These are phyloP conservation scores for Maudiozyma saulgeensis DNA, from an alignment of 805 yeast genomes.

Conservation along the genomic window DNA sequence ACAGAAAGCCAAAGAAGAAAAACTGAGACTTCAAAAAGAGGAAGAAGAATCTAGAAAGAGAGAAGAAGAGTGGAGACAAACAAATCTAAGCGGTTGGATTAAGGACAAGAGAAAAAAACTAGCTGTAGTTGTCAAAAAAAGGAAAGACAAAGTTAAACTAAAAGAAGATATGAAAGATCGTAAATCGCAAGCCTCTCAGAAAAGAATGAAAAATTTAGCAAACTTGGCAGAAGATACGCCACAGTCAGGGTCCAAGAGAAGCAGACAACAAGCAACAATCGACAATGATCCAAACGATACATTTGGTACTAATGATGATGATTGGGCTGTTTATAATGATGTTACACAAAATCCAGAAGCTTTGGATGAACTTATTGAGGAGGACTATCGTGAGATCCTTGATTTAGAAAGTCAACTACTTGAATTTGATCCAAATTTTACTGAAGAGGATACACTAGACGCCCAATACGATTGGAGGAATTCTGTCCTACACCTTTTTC, in stretches of 20 bases:
- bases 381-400: slow-evolving; percentile 50
- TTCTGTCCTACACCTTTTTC: slow-evolving; percentile 68
- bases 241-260: slow-evolving; percentile 36
- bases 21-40: slow-evolving; percentile 52
- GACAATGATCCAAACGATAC: slow-evolving; percentile 91
- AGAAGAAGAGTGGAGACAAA: slow-evolving; percentile 70
- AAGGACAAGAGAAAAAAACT: slow-evolving; percentile 55
- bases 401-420: slow-evolving; percentile 66
- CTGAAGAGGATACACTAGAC: slow-evolving; percentile 75
- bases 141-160: slow-evolving; percentile 60
- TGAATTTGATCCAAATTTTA: slow-evolving; percentile 76
- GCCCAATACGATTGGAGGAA: slow-evolving; percentile 78
- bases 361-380: slow-evolving; percentile 65
- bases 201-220: slow-evolving; percentile 85
- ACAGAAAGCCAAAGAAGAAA: slow-evolving; percentile 69
- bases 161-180: slow-evolving; percentile 76
- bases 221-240: slow-evolving; percentile 67
- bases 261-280: slow-evolving; percentile 53
- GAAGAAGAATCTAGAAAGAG: slow-evolving; percentile 50
- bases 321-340: slow-evolving; percentile 86
- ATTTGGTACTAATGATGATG: slow-evolving; percentile 92
- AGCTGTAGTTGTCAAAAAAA: slow-evolving; percentile 44
- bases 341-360: slow-evolving; percentile 60
- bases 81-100: slow-evolving; percentile 74
- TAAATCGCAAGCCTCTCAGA: slow-evolving; percentile 84